Conservation (phyloP, 345 rosid genomes). For the Carallia brachiata region DNA sequence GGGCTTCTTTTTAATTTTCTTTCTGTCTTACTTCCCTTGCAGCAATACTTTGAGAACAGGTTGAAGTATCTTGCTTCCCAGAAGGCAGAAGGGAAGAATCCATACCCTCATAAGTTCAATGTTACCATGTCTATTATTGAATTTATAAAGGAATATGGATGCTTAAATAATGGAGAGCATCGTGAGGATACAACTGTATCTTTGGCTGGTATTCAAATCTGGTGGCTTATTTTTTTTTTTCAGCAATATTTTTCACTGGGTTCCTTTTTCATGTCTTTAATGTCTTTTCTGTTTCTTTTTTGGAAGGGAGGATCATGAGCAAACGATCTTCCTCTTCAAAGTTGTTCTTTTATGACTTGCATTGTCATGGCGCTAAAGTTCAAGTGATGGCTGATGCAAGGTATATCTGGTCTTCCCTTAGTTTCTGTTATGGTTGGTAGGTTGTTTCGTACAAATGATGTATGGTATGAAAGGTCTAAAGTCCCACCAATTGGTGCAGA, state of each 20-base stretch:
- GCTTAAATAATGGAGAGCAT: conserved; percentile 67
- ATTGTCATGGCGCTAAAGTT: conserved; percentile 67
- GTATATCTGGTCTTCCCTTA: conserved; percentile 29
- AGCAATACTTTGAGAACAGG: conserved; percentile 92
- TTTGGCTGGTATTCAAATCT: conserved; percentile 54
- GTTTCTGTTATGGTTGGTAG: neutral
- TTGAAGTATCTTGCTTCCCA: conserved; percentile 58
- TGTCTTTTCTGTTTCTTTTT: conserved; percentile 2
- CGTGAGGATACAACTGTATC: conserved; percentile 56
- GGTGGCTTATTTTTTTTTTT: neutral
- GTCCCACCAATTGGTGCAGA: too few species aligned
- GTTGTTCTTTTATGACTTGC: conserved; percentile 88
- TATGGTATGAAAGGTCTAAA: too few species aligned
- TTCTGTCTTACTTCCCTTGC: conserved; percentile 26
- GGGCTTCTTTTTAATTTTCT: neutral
- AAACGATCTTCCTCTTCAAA: conserved; percentile 84
- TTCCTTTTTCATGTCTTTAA: neutral
- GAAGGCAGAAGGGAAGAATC: conserved; percentile 70
- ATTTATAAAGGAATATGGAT: conserved; percentile 55
- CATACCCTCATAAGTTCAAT: conserved; percentile 83
- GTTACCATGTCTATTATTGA: conserved; percentile 57
- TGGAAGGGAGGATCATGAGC: conserved; percentile 86
- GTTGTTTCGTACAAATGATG: neutral
- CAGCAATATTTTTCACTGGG: neutral
- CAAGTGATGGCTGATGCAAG: conserved; percentile 97